Base-by-base conservation (phyloP, 2,329 filamentous ascomycete genomes). In the Cladosporium sp. region DNA sequence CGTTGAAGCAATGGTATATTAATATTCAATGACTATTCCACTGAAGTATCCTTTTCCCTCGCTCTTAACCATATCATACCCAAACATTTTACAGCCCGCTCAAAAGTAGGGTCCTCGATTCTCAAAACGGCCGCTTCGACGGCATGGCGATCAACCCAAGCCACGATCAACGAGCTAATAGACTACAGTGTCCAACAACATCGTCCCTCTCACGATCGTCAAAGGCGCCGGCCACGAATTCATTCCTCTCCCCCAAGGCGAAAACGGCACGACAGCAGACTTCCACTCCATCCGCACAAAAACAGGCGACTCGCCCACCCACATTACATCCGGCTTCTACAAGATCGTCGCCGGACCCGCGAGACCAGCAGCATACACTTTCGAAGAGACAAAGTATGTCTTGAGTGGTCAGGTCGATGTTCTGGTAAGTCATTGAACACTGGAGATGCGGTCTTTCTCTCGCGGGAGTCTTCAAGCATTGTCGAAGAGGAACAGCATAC, bases 291-390 rank as follows among this genome's bases (percentile, higher is more conserved):
- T 55, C 32, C 54, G 52, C 42, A 58, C 56, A 15, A 50, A 49
- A 19, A 58, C 56, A n/a, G 45, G 47, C 20, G 38, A 39, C 11
- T 38, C 35, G 9, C 53, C 53, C 11, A 49, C 54, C 13, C 50
- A 56, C 32, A 20, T 58, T 15, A 58, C 56, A 1, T 56, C 54
- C 0, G 56, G 56, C 16, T 56, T 58, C 54, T 58, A 58, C 54
- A 56, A 53, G 22, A 56, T 58, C 40, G 50, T 51, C 13, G 35
- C 51, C n/a, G 56, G 56, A n/a, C 51, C 51, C 27, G 27, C 50
- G 1, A 30, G 50, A 35, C 39, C 52, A 4, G 47, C 52, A 4
- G 40, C 50, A 39, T 58, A 58, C 38, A 42, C 25, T 2, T 58
- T 51, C 39, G 56, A 58, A n/a, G 56, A 58, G 30, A 53, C 54